Conservation (phyloP, 306 rosid species). For the Trifolium dubium region DNA sequence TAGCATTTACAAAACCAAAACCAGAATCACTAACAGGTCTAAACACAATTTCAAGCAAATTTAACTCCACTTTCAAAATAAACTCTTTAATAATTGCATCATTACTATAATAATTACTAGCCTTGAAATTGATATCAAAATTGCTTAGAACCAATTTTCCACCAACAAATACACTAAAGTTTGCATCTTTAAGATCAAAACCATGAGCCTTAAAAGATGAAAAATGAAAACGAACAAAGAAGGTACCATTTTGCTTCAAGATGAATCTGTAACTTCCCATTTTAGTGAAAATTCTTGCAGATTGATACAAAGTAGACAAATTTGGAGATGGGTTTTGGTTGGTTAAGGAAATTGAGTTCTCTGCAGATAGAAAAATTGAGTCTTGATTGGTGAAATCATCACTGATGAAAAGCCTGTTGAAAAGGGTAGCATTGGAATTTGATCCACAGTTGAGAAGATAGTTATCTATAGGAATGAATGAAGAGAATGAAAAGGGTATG, state of each 20-base stretch:
- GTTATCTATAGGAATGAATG: slow-evolving; percentile 70
- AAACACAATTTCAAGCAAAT: slow-evolving; percentile 60
- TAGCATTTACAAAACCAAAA: slow-evolving; percentile 76
- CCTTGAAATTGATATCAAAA: slow-evolving; percentile 38
- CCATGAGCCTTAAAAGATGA: slow-evolving; percentile 60
- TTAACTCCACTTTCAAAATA: slow-evolving; percentile 54
- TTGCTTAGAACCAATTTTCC: slow-evolving; percentile 45
- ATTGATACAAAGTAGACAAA: slow-evolving; percentile 55
- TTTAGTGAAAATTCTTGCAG: slow-evolving; percentile 76
- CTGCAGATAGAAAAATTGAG: slow-evolving; percentile 52
- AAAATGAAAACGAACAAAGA: slow-evolving; percentile 84
- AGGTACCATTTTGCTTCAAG: slow-evolving; percentile 63
- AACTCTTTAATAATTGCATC: slow-evolving; percentile 60
- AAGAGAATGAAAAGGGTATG: slow-evolving; percentile 44
- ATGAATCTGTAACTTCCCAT: slow-evolving; percentile 61
- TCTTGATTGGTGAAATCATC: slow-evolving; percentile 53
- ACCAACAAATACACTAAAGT: slow-evolving; percentile 58
- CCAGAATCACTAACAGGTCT: slow-evolving; percentile 53
- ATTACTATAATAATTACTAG: background rate
- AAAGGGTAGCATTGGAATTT: slow-evolving; percentile 52
- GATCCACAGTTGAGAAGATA: slow-evolving; percentile 87
- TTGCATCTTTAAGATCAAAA: slow-evolving; percentile 54
- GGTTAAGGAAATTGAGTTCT: slow-evolving; percentile 56
- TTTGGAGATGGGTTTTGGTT: slow-evolving; percentile 62
- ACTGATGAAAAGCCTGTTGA: slow-evolving; percentile 57